Percentiles rank a stretch among this genome's conserved stretches.
Evolutionary conservation across 768 basidiomycete genomes (phyloP).

Genomic region (Leccinum disarticulatum): DNA sequence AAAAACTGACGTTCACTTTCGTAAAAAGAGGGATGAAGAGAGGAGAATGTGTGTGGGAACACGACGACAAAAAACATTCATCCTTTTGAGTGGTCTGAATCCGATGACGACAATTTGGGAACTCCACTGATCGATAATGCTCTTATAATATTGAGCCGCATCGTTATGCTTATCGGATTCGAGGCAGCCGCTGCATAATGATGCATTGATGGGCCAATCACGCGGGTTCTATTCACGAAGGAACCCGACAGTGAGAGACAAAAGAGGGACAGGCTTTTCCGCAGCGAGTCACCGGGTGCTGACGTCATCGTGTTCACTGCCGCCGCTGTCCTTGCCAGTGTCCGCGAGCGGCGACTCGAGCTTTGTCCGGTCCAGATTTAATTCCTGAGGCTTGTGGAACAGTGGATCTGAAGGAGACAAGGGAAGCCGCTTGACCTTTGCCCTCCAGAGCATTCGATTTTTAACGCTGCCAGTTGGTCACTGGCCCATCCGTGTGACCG

Average conservation of each 20-base stretch:
- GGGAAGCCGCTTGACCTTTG: background rate
- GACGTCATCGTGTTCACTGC: no score
- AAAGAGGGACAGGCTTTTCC: no score
- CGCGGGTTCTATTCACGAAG: background rate
- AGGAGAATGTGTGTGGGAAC: slow-evolving; percentile 2
- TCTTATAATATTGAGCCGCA: background rate
- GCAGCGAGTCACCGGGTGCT: no score
- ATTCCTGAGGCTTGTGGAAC: no score
- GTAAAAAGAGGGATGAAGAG: background rate
- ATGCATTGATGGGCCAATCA: background rate
- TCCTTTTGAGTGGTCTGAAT: slow-evolving; percentile 13
- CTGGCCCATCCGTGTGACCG: no score
- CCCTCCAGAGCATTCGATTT: no score
- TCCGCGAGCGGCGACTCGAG: no score
- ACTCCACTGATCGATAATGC: background rate
- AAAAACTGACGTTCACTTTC: background rate
- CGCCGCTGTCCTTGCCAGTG: no score
- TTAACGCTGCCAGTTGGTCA: background rate
- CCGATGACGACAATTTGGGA: slow-evolving; percentile 3
- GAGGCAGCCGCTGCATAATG: background rate
- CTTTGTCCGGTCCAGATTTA: no score
- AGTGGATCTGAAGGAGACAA: background rate
- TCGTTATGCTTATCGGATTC: no score
- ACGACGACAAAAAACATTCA: background rate
- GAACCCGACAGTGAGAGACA: no score